These are phyloP conservation scores for Thelonectria olida DNA, from an alignment of 2,329 filamentous ascomycete genomes.

Conservation along the genomic window DNA sequence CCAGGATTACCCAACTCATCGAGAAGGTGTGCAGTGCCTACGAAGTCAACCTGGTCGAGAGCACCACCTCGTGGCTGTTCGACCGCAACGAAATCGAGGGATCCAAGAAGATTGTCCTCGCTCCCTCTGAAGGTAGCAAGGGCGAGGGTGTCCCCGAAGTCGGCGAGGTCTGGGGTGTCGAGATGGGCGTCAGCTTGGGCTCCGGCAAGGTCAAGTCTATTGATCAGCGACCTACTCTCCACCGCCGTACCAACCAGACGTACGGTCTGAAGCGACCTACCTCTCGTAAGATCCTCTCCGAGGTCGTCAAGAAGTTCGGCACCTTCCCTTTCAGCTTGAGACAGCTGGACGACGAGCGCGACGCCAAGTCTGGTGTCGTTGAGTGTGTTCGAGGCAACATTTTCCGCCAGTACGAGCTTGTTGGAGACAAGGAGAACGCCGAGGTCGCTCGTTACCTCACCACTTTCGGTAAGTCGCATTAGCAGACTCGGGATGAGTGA, in stretches of 20 bases:
- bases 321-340: conserved; percentile 97
- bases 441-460: conserved; percentile 88
- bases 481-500: background rate
- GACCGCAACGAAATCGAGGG: conserved; percentile 98
- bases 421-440: conserved; percentile 89
- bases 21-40: conserved; percentile 94
- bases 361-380: conserved; percentile 93
- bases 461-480: conserved; percentile 81
- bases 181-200: conserved; percentile 91
- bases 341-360: conserved; percentile 95
- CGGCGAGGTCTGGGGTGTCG: conserved; percentile 96
- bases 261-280: conserved; percentile 94
- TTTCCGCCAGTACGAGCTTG: conserved; percentile 94
- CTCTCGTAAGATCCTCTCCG: conserved; percentile 90
- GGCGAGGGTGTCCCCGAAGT: conserved; percentile 90
- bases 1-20: conserved; percentile 85
- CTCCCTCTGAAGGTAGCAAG: conserved; percentile 85
- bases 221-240: conserved; percentile 87
- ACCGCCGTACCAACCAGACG: conserved; percentile 90
- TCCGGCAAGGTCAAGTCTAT: conserved; percentile 95
- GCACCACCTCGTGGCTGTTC: conserved; percentile 97
- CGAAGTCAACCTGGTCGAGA: conserved; percentile 93
- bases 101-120: conserved; percentile 95
- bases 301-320: conserved; percentile 97
- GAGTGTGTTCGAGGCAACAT: conserved; percentile 95